These are phyloP conservation scores for Pseudopithomyces maydicus DNA, from an alignment of 2,329 filamentous ascomycete genomes.

Conservation along the genomic window DNA sequence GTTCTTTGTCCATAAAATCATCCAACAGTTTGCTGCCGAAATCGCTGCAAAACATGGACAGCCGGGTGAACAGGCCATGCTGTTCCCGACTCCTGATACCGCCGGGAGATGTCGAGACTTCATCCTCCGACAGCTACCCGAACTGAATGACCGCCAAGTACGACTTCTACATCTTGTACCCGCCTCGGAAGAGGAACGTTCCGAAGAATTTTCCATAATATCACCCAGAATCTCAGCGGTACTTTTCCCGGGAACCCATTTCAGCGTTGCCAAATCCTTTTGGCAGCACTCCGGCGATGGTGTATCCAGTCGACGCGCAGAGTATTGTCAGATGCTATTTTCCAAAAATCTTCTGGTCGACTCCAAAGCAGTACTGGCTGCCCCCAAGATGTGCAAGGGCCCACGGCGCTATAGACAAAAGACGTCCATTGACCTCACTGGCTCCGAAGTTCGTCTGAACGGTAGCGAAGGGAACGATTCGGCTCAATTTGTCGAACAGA, in stretches of 20 bases:
- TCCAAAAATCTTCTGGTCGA: constrained; percentile 69
- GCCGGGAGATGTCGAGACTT: constrained; percentile 79
- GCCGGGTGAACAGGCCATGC: constrained; percentile 71
- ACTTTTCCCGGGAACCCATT: constrained; percentile 70
- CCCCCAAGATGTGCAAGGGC: constrained; percentile 63
- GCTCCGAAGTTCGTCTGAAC: constrained; percentile 17
- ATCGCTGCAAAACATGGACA: constrained; percentile 69
- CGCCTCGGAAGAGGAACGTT: constrained; percentile 58
- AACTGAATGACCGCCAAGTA: constrained; percentile 56
- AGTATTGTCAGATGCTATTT: constrained; percentile 82
- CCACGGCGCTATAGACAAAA: constrained; percentile 79
- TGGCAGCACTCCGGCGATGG: constrained; percentile 98
- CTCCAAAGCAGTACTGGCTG: constrained; percentile 42
- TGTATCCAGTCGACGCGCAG: constrained; percentile 85
- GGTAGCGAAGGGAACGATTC: constrained; percentile 66
- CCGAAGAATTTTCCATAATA: constrained; percentile 52
- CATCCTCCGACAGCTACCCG: constrained; percentile 64
- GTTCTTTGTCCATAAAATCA: constrained; percentile 89
- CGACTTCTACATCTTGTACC: constrained; percentile 68
- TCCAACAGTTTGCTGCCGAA: constrained; percentile 72
- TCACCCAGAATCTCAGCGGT: constrained; percentile 59
- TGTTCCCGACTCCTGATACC: constrained; percentile 75
- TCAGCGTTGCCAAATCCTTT: constrained; percentile 82
- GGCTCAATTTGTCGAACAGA: constrained; percentile 84
- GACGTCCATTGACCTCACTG: constrained; percentile 55